A percentile compares a stretch with the other conserved stretches of the same genome.
Conservation (phyloP, 441 rosid genomes). For the Adansonia gregorii region DNA sequence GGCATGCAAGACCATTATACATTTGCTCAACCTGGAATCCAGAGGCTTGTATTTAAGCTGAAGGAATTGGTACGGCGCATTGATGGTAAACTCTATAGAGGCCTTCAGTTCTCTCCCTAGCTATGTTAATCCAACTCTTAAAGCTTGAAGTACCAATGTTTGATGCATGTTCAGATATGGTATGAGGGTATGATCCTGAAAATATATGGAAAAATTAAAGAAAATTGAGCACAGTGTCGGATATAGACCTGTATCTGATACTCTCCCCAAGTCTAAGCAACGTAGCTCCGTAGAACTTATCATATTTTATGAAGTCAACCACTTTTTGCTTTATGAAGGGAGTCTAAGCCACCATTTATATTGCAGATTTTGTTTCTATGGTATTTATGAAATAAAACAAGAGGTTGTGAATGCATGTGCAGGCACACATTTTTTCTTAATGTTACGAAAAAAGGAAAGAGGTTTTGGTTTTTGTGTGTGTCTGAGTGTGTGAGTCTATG, state of each 20-base stretch:
- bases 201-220: no score
- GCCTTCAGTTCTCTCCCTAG: not conserved
- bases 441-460: not conserved
- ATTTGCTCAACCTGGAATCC: conserved; percentile 99
- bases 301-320: not conserved
- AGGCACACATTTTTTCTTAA: not conserved
- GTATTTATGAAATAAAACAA: not conserved
- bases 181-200: no score
- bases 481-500: not conserved
- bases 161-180: no score
- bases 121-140: not conserved
- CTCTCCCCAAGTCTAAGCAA: no score
- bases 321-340: conserved; percentile 4
- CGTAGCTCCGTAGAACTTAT: no score
- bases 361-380: not conserved
- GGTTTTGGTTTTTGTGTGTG: not conserved
- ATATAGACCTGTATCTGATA: no score
- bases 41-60: conserved; percentile 96
- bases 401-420: not conserved
- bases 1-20: conserved; percentile 99
- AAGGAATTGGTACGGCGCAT: conserved; percentile 93
- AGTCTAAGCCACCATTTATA: not conserved
- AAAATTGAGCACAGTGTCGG: no score
- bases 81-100: conserved; percentile 61
- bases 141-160: no score